Percentiles rank a stretch among this genome's conserved stretches.
Conservation (phyloP, 305 asterid species). For the Stenogyne calaminthoides region DNA sequence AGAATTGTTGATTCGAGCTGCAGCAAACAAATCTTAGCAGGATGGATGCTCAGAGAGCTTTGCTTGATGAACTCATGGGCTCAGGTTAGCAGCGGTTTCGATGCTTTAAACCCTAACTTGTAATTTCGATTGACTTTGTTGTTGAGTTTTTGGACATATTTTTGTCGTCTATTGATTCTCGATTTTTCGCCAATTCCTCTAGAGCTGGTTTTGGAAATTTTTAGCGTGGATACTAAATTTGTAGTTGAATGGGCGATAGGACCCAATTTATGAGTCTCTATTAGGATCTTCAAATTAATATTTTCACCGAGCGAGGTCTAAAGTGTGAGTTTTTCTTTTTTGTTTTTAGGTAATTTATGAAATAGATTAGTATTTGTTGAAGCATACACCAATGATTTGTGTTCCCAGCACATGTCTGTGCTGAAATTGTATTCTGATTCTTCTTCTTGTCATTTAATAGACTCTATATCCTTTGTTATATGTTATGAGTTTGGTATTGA, state of each 20-base stretch:
- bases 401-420: not conserved
- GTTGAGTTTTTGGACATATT: not conserved
- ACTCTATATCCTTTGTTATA: not conserved
- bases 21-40: constrained; percentile 18
- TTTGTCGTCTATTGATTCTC: constrained; percentile 22
- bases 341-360: not conserved
- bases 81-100: constrained; percentile 52
- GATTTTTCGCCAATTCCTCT: constrained; percentile 11
- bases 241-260: not conserved
- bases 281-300: not conserved
- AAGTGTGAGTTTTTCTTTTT: not conserved
- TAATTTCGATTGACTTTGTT: constrained; percentile 16
- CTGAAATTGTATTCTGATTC: not conserved
- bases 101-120: constrained; percentile 29
- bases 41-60: constrained; percentile 99
- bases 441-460: not conserved
- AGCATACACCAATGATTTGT: not conserved
- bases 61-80: constrained; percentile 99
- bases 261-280: constrained; percentile 9
- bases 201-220: constrained; percentile 19
- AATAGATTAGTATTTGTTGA: not conserved
- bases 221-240: constrained; percentile 7
- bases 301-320: constrained; percentile 12
- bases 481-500: not conserved
- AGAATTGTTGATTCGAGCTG: constrained; percentile 9